Evolutionary conservation across 2,329 filamentous ascomycete genomes (phyloP).

Genomic region (Aspergillus fructus): DNA sequence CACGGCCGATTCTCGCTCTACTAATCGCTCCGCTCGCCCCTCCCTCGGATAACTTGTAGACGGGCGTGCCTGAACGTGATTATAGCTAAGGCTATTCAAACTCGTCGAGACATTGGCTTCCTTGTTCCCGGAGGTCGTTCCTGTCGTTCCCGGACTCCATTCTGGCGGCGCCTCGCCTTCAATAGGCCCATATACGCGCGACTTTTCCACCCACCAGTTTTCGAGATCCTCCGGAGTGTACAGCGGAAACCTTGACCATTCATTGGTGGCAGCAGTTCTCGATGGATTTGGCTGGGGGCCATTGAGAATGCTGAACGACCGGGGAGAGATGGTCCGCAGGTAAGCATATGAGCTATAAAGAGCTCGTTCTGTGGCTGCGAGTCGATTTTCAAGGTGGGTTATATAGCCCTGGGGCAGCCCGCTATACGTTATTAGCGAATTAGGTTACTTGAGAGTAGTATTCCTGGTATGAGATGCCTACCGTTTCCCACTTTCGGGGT

Average conservation of each 20-base stretch:
- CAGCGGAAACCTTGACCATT: constrained; percentile 8
- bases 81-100: background rate
- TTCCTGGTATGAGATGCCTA: constrained; percentile 7
- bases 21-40: constrained; percentile 7
- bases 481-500: constrained; percentile 21
- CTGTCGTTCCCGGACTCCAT: background rate
- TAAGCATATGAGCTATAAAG: constrained; percentile 17
- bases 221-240: constrained; percentile 5
- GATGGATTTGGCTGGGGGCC: background rate
- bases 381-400: constrained; percentile 38
- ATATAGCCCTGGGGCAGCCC: constrained; percentile 37
- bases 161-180: constrained; percentile 1
- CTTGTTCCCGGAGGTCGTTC: background rate
- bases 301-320: background rate
- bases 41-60: constrained; percentile 2
- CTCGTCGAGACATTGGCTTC: background rate
- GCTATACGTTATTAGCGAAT: background rate
- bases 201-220: constrained; percentile 9
- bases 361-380: constrained; percentile 31
- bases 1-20: constrained; percentile 5
- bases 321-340: constrained; percentile 3
- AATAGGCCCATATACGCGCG: constrained; percentile 1
- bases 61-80: background rate
- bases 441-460: background rate
- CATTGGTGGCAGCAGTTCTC: constrained; percentile 2